Evolutionary conservation across 805 yeast species (phyloP).

Genomic region (Candida ipomoeae): DNA sequence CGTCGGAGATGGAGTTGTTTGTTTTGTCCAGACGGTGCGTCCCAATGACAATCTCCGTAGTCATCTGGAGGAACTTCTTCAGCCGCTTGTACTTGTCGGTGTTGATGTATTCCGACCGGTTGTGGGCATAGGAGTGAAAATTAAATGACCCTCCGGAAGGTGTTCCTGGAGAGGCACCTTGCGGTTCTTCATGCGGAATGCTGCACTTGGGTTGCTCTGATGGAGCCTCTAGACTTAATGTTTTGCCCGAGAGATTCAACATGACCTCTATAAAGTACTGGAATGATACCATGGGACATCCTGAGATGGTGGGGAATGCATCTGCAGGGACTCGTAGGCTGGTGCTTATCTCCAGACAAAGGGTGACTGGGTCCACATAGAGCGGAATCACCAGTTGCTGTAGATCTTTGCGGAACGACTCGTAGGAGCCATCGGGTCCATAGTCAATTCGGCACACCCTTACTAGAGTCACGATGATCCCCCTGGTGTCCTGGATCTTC

Average conservation of each 20-base stretch:
- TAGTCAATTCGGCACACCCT: conserved; percentile 66
- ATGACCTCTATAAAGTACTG: conserved; percentile 82
- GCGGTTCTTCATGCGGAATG: conserved; percentile 9
- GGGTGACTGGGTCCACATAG: conserved; percentile 65
- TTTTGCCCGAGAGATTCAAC: conserved; percentile 71
- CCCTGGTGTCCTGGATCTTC: conserved; percentile 62
- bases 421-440: conserved; percentile 56
- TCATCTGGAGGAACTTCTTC: conserved; percentile 75
- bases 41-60: conserved; percentile 77
- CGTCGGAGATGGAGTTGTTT: conserved; percentile 2
- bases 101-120: conserved; percentile 52
- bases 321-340: conserved; percentile 75
- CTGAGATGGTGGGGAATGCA: conserved; percentile 77
- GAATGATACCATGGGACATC: conserved; percentile 68
- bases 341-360: conserved; percentile 55
- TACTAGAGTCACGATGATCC: conserved; percentile 73
- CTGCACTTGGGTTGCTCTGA: conserved; percentile 15
- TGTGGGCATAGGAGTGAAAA: conserved; percentile 21
- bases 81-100: conserved; percentile 74
- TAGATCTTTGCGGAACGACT: conserved; percentile 79
- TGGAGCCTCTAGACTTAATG: conserved; percentile 25
- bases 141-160: conserved; percentile 20
- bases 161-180: conserved; percentile 11
- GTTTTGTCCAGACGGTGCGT: conserved; percentile 51
- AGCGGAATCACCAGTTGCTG: conserved; percentile 74